Evolutionary conservation across 176 grass and related monocot species (phyloP).

Genomic region (Raddia distichophylla): DNA sequence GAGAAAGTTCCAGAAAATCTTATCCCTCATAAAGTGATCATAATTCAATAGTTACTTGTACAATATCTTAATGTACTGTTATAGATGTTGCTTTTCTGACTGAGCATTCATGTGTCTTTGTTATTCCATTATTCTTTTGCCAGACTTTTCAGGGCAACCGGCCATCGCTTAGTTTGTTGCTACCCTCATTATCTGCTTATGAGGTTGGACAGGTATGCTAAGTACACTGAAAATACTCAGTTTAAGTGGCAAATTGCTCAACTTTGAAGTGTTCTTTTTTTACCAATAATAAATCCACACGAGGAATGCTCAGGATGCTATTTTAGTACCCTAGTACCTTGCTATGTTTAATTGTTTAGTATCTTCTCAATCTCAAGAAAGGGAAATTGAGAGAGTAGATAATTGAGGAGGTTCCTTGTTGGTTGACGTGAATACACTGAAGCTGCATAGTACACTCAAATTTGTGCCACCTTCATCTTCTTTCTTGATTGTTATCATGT

Average conservation of each 20-base stretch:
- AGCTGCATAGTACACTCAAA: not conserved
- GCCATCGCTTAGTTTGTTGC: constrained; percentile 83
- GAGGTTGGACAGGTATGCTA: constrained; percentile 80
- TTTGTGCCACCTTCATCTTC: not conserved
- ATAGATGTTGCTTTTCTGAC: constrained; percentile 41
- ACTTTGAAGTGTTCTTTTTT: constrained; percentile 3
- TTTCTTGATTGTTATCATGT: constrained; percentile 28
- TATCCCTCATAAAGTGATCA: constrained; percentile 85
- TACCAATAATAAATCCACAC: constrained; percentile 13
- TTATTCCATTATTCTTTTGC: constrained; percentile 14
- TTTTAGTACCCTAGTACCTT: not conserved
- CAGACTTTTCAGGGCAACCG: constrained; percentile 91
- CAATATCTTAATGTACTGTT: constrained; percentile 6
- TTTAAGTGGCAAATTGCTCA: constrained; percentile 24
- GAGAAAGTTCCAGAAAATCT: constrained; percentile 78
- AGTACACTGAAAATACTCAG: constrained; percentile 13
- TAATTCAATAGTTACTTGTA: not conserved
- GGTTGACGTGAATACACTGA: not conserved
- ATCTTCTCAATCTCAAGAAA: constrained; percentile 6
- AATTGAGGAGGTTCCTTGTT: not conserved
- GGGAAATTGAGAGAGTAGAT: not conserved
- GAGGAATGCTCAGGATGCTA: not conserved
- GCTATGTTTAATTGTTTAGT: not conserved
- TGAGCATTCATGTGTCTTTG: not conserved
- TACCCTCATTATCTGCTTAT: constrained; percentile 79